Conservation (phyloP, 208 protist genomes). For the Angomonas ambiguus region DNA sequence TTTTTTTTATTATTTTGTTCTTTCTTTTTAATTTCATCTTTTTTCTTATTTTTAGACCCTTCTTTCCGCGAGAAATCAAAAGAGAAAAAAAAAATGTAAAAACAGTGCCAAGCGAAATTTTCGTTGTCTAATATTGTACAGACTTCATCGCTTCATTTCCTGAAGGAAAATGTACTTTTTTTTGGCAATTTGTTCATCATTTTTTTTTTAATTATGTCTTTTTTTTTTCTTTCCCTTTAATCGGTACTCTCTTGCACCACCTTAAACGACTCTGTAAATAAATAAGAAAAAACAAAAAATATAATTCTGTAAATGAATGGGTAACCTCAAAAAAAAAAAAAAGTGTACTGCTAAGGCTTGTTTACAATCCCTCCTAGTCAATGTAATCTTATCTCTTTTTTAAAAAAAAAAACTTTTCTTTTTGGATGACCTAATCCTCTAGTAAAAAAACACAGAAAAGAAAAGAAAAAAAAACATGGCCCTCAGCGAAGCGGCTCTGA, state of each 20-base stretch:
- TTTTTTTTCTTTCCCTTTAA: too few species aligned
- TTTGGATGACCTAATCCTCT: too few species aligned
- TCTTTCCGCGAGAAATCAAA: too few species aligned
- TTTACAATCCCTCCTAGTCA: too few species aligned
- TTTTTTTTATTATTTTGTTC: too few species aligned
- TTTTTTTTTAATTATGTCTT: too few species aligned
- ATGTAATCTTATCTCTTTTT: not conserved
- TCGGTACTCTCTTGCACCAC: too few species aligned
- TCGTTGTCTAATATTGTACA: too few species aligned
- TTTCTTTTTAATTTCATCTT: constrained; percentile 4
- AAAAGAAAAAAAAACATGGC: constrained; percentile 14
- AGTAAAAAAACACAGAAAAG: constrained; percentile 15
- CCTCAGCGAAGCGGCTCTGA: constrained; percentile 10
- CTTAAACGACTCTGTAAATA: too few species aligned
- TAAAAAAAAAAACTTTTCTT: constrained; percentile 6
- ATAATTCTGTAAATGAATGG: not conserved
- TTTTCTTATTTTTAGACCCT: not conserved
- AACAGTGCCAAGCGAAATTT: too few species aligned
- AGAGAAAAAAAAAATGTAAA: constrained; percentile 5
- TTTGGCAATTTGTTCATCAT: not conserved
- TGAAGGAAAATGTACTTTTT: constrained; percentile 4
- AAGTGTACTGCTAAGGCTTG: not conserved
- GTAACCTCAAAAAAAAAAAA: not conserved
- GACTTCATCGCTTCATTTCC: too few species aligned
- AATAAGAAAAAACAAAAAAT: constrained; percentile 11